Percentiles rank a stretch among this genome's conserved stretches.
Conservation (phyloP, 179 eudicot genomes). For the Vitellaria paradoxa region DNA sequence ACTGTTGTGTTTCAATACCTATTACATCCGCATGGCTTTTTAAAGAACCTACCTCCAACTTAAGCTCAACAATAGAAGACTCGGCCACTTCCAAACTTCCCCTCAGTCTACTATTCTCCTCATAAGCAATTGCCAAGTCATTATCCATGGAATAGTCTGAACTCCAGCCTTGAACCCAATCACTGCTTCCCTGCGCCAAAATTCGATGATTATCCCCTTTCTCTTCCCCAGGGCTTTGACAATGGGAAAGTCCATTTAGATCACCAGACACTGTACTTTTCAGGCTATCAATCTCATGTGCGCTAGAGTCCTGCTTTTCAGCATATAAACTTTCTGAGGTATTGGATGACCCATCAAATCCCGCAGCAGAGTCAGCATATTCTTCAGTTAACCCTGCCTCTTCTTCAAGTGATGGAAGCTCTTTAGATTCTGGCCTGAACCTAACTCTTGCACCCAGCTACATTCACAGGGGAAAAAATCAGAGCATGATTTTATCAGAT, state of each 20-base stretch:
- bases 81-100: constrained; percentile 71
- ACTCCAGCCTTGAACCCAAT: constrained; percentile 57
- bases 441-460: constrained; percentile 60
- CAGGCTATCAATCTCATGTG: constrained; percentile 64
- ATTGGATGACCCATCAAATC: constrained; percentile 73
- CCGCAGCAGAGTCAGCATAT: constrained; percentile 56
- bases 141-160: constrained; percentile 52
- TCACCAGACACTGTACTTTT: constrained; percentile 64
- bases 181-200: constrained; percentile 40
- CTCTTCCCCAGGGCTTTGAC: constrained; percentile 42
- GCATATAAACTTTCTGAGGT: constrained; percentile 73
- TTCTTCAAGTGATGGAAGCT: constrained; percentile 75
- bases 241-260: constrained; percentile 32
- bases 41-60: constrained; percentile 64
- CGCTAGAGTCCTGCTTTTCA: constrained; percentile 68
- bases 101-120: constrained; percentile 69
- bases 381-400: constrained; percentile 61
- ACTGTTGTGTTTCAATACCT: constrained; percentile 60
- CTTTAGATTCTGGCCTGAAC: constrained; percentile 55
- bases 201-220: constrained; percentile 41
- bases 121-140: constrained; percentile 55
- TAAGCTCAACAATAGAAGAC: constrained; percentile 64
- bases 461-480: neutral
- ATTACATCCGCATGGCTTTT: constrained; percentile 63
- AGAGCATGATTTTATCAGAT: neutral